phyloP scores from a whole-genome alignment of 305 asterid species.

The Solanum chacoense region DNA sequence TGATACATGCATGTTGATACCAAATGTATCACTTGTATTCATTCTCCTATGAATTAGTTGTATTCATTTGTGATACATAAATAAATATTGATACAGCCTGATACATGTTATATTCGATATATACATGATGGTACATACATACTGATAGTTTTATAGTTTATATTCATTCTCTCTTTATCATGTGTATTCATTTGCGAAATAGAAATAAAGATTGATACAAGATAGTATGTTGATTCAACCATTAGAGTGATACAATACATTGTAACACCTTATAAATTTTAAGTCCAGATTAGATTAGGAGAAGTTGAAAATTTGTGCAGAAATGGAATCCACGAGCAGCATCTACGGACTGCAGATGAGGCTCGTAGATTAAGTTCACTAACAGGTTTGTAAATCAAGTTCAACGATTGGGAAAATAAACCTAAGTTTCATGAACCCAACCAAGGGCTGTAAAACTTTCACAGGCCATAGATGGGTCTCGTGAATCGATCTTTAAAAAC shows the following conservation, averaged over 20 bases:
- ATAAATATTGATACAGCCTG: neutral
- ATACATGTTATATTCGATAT: too few relatives aligned
- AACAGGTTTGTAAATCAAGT: neutral
- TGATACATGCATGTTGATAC: neutral
- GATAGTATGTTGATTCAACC: neutral
- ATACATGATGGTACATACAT: neutral
- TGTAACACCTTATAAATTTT: neutral
- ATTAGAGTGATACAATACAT: neutral
- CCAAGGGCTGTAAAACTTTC: neutral
- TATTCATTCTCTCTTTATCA: neutral
- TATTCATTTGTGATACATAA: neutral
- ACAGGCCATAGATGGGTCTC: neutral
- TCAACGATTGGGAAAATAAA: neutral
- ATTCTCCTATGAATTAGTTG: neutral
- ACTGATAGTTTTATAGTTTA: too few relatives aligned
- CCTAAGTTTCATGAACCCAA: neutral
- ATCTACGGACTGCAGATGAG: neutral
- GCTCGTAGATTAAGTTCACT: neutral
- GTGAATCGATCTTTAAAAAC: too few relatives aligned
- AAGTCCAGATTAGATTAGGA: neutral
- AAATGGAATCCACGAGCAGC: neutral
- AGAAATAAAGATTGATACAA: neutral
- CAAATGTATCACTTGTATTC: neutral
- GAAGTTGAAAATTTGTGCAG: neutral
- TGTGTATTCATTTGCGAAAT: neutral